Percentiles rank a stretch among this genome's conserved stretches.
phyloP scores from a whole-genome alignment of 495 filamentous ascomycete species.

The Penicillium parvum region DNA sequence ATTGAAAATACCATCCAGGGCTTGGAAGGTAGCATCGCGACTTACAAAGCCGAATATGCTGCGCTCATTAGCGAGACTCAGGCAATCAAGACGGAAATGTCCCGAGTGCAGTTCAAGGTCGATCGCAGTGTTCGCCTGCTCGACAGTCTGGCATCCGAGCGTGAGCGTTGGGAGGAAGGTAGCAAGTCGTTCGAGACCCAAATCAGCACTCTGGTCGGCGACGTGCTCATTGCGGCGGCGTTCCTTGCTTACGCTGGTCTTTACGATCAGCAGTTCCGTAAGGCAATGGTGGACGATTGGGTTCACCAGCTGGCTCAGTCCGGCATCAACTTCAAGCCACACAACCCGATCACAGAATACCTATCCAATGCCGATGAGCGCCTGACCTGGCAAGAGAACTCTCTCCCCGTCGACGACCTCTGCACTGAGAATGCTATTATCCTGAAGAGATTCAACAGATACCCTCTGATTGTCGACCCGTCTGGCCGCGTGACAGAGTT shows the following conservation, averaged over 20 bases:
- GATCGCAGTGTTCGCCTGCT: slow-evolving; percentile 91
- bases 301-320: slow-evolving; percentile 84
- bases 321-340: slow-evolving; percentile 85
- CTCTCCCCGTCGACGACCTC: slow-evolving; percentile 96
- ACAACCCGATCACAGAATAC: slow-evolving; percentile 94
- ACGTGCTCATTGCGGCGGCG: slow-evolving; percentile 89
- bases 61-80: slow-evolving; percentile 95
- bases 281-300: slow-evolving; percentile 97
- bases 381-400: slow-evolving; percentile 88
- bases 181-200: slow-evolving; percentile 98
- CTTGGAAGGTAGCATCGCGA: slow-evolving; percentile 85
- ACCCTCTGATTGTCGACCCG: slow-evolving; percentile 96
- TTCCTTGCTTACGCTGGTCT: slow-evolving; percentile 98
- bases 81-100: slow-evolving; percentile 96
- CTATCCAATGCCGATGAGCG: slow-evolving; percentile 95
- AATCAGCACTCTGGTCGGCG: slow-evolving; percentile 92
- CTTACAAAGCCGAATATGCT: slow-evolving; percentile 97
- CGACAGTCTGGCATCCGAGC: slow-evolving; percentile 90
- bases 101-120: slow-evolving; percentile 93
- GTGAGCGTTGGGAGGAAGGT: slow-evolving; percentile 88
- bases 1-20: slow-evolving; percentile 80
- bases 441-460: slow-evolving; percentile 94
- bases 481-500: slow-evolving; percentile 93
- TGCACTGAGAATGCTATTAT: slow-evolving; percentile 99
- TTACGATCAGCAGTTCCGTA: slow-evolving; percentile 96